phyloP scores from a whole-genome alignment of 2,329 filamentous ascomycete species.

The Cladophialophora carrionii region DNA sequence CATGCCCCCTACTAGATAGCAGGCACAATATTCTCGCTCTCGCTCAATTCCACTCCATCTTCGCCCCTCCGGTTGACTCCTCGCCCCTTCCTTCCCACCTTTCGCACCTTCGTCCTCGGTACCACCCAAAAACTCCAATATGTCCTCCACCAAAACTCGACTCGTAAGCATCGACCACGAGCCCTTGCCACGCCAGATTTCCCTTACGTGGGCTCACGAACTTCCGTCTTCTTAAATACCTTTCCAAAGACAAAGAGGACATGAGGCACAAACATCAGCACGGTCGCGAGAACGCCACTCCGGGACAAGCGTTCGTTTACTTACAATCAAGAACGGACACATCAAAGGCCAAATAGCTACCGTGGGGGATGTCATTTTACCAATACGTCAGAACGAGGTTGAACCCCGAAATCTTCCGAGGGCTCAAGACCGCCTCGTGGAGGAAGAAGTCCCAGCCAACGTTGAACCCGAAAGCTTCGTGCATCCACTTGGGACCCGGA shows the following conservation, averaged over 20 bases:
- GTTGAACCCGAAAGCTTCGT: slow-evolving; percentile 50
- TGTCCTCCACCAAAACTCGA: slow-evolving; percentile 53
- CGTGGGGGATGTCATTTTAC: slow-evolving; percentile 44
- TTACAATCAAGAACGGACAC: too few relatives aligned
- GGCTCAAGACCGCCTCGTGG: slow-evolving; percentile 46
- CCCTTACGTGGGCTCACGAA: slow-evolving; percentile 13
- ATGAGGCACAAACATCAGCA: slow-evolving; percentile 15
- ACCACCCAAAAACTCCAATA: slow-evolving; percentile 43
- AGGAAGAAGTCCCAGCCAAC: slow-evolving; percentile 54
- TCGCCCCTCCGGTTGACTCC: too few relatives aligned
- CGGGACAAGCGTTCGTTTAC: slow-evolving; percentile 28
- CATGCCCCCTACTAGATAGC: neutral
- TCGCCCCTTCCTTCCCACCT: neutral
- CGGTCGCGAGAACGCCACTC: neutral
- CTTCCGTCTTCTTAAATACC: slow-evolving; percentile 40
- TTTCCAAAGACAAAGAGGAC: slow-evolving; percentile 29
- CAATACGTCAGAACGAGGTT: slow-evolving; percentile 48
- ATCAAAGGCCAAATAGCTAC: slow-evolving; percentile 44
- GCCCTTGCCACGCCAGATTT: slow-evolving; percentile 66
- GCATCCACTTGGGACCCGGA: slow-evolving; percentile 51
- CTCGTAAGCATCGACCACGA: slow-evolving; percentile 63
- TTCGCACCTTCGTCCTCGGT: slow-evolving; percentile 13
- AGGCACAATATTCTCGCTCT: neutral
- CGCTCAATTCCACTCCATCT: neutral
- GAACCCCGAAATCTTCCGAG: slow-evolving; percentile 49